Base-by-base conservation (phyloP, 176 grass and related monocot genomes). In the Cocos nucifera region DNA sequence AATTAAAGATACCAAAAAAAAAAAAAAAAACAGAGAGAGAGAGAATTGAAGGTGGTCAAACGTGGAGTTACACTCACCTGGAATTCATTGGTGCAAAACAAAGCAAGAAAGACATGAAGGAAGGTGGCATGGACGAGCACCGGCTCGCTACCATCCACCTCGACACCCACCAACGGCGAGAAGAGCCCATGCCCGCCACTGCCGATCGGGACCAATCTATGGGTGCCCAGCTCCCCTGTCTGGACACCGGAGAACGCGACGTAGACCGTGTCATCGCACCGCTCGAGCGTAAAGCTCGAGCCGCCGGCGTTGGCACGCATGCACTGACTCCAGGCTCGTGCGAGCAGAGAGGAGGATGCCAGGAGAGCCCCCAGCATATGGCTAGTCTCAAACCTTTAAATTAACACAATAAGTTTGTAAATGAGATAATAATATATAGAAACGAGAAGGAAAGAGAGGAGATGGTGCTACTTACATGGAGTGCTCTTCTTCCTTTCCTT, bases 321-420 rank as follows among this genome's bases (percentile, higher is more conserved):
- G 79, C 82, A 99, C 19, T 54, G 77, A 52, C 78, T 65, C 94
- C 94, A 99, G 22, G 94, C 66, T 32, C 82, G 94, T 23, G 82
- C 74, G 50, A 93, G 77, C 65, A 89, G 77, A 19, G 88, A 75
- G 59, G 94, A 89, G 56, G 82, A 93, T 3, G 94, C 82, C 18
- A 99, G 71, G 60, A 99, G 77, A 14, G 88, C 77, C 63, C 88
- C 94, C 61, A 99, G 73, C 44, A 99, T 79, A 61, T 93, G 88
- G 61, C 94, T 93, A 54, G 88, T 89, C 78, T 99, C 94, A 76
- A 86, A 99, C 82, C 94, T 99, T 77, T 10, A 57, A 0, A n/a
- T n/a, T n/a, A n/a, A 17, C 28, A 4, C 16, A 17, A 59, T 10
- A 59, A 35, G 35, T 30, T 30, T 30, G 28, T 30, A 30, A 30